A percentile compares a stretch with the other conserved stretches of the same genome.
Conservation (phyloP, 2,329 filamentous ascomycete genomes). For the Arthrobotrys sinensis region DNA sequence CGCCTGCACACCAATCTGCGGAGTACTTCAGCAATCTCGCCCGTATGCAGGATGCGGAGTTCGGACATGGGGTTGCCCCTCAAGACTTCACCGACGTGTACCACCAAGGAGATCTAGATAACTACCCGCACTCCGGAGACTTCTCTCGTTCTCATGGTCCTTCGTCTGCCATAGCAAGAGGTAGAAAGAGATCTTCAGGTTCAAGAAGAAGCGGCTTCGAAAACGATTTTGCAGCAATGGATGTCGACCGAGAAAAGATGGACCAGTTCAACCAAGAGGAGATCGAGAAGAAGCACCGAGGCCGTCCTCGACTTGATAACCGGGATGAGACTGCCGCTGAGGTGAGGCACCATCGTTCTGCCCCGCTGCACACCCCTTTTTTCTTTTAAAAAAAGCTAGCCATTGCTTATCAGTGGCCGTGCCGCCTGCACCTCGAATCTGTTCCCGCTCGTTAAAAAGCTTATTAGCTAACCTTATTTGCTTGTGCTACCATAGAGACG, state of each 20-base stretch:
- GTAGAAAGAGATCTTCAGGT: slow-evolving; percentile 56
- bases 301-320: slow-evolving; percentile 81
- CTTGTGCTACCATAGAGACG: slow-evolving; percentile 74
- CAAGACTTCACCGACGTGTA: slow-evolving; percentile 60
- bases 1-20: slow-evolving; percentile 59
- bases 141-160: slow-evolving; percentile 54
- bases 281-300: slow-evolving; percentile 76
- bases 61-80: slow-evolving; percentile 59
- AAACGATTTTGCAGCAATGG: slow-evolving; percentile 58
- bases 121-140: slow-evolving; percentile 57
- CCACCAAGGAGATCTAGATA: slow-evolving; percentile 61
- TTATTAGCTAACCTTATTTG: slow-evolving; percentile 37
- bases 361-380: slow-evolving; percentile 56
- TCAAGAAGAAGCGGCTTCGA: slow-evolving; percentile 59
- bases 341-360: slow-evolving; percentile 72
- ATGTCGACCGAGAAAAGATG: slow-evolving; percentile 57
- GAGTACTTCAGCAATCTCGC: slow-evolving; percentile 59
- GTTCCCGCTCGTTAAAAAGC: slow-evolving; percentile 38
- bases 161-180: slow-evolving; percentile 56
- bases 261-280: slow-evolving; percentile 66
- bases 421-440: slow-evolving; percentile 41
- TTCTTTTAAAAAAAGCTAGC: slow-evolving; percentile 32
- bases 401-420: slow-evolving; percentile 30
- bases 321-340: slow-evolving; percentile 83
- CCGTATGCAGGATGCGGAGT: slow-evolving; percentile 61